phyloP scores from a whole-genome alignment of 106 monocot species.

The Dioscorea zingiberensis region DNA sequence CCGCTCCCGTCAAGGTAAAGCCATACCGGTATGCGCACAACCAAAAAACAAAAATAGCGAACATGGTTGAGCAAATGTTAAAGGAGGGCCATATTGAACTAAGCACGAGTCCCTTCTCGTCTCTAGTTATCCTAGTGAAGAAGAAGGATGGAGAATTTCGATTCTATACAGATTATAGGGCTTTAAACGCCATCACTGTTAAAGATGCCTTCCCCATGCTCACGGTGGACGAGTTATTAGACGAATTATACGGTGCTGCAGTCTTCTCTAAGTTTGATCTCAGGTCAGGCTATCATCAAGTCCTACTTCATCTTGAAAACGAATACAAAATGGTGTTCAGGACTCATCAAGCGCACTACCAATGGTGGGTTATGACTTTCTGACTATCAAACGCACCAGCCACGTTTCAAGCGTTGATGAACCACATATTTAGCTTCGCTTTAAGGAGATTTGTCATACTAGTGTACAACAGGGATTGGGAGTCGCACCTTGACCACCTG shows the following conservation, averaged over 20 bases:
- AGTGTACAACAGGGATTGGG: neutral
- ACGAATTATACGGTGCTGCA: slow-evolving; percentile 5
- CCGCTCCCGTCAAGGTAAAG: neutral
- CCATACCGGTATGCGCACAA: slow-evolving; percentile 1
- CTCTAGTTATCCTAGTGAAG: slow-evolving; percentile 5
- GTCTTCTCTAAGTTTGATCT: no score
- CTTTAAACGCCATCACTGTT: neutral
- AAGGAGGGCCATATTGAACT: neutral
- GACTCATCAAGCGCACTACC: no score
- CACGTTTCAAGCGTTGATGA: neutral
- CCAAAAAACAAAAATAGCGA: neutral
- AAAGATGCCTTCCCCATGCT: neutral
- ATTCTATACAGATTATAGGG: neutral
- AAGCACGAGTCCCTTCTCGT: neutral
- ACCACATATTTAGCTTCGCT: neutral
- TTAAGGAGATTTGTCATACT: slow-evolving; percentile 2
- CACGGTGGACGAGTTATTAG: neutral
- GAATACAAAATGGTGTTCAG: no score
- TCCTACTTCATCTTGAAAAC: no score
- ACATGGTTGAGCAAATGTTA: neutral
- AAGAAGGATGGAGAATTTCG: neutral
- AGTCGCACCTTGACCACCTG: neutral
- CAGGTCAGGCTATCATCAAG: no score
- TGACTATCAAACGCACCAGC: no score
- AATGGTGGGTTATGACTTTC: no score